These are phyloP conservation scores for Hymenoscyphus salicellus DNA, from an alignment of 2,329 filamentous ascomycete genomes.

Conservation along the genomic window DNA sequence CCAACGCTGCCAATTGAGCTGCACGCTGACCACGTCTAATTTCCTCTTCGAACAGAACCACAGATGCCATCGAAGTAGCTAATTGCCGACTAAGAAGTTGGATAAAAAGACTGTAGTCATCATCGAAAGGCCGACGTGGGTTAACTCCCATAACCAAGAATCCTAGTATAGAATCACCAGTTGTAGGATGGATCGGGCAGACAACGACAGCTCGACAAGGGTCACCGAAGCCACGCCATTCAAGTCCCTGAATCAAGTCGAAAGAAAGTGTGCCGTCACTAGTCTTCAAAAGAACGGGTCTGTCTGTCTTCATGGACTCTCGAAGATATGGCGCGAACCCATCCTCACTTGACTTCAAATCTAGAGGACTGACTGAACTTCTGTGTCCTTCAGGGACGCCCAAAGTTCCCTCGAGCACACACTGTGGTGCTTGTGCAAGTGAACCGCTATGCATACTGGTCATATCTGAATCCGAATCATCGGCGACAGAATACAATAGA, in stretches of 20 bases:
- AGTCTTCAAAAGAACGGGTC: slow-evolving; percentile 65
- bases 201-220: slow-evolving; percentile 68
- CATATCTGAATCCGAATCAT: slow-evolving; percentile 68
- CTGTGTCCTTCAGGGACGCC: slow-evolving; percentile 65
- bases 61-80: slow-evolving; percentile 75
- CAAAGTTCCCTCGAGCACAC: slow-evolving; percentile 68
- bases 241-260: slow-evolving; percentile 62
- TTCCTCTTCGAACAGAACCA: slow-evolving; percentile 80
- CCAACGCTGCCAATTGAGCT: slow-evolving; percentile 69
- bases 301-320: slow-evolving; percentile 67
- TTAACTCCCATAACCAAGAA: slow-evolving; percentile 79
- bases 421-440: slow-evolving; percentile 57
- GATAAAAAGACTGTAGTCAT: slow-evolving; percentile 76
- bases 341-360: slow-evolving; percentile 65
- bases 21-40: slow-evolving; percentile 71
- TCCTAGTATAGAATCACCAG: slow-evolving; percentile 68
- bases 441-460: slow-evolving; percentile 70
- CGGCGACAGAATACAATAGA: slow-evolving; percentile 71
- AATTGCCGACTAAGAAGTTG: slow-evolving; percentile 72
- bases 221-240: slow-evolving; percentile 70
- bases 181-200: slow-evolving; percentile 74
- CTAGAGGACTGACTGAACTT: slow-evolving; percentile 59
- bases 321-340: slow-evolving; percentile 75
- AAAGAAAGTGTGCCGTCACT: slow-evolving; percentile 63
- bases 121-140: slow-evolving; percentile 73